Conservation (phyloP, 345 rosid species). For the Eucalyptus pauciflora region DNA sequence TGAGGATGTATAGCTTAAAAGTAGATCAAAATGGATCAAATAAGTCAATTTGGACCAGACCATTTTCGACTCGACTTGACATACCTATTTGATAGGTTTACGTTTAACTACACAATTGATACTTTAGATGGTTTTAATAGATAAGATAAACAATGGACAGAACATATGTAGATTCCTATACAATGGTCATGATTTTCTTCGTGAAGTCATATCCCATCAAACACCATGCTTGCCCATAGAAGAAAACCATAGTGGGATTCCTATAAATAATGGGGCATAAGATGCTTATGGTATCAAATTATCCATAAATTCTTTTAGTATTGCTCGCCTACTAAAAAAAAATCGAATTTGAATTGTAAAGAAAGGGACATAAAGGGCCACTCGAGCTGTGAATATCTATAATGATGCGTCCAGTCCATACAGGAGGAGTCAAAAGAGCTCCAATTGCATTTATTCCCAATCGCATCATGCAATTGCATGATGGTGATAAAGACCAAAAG, state of each 20-base stretch:
- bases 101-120: neutral
- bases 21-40: no score
- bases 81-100: neutral
- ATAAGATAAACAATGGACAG: neutral
- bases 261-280: neutral
- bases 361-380: neutral
- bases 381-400: neutral
- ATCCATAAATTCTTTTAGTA: neutral
- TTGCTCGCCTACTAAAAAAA: neutral
- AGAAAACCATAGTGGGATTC: neutral
- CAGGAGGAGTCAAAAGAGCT: neutral
- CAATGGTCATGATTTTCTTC: neutral
- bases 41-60: rapidly evolving
- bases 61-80: neutral
- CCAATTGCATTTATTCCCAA: neutral
- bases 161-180: neutral
- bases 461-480: neutral
- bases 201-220: neutral
- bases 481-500: neutral
- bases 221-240: neutral
- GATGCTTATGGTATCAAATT: neutral
- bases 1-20: neutral
- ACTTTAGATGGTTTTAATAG: neutral
- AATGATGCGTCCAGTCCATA: neutral
- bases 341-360: neutral